Conservation (phyloP, 1,139 yeast genomes). For the Yamadazyma oceani region DNA sequence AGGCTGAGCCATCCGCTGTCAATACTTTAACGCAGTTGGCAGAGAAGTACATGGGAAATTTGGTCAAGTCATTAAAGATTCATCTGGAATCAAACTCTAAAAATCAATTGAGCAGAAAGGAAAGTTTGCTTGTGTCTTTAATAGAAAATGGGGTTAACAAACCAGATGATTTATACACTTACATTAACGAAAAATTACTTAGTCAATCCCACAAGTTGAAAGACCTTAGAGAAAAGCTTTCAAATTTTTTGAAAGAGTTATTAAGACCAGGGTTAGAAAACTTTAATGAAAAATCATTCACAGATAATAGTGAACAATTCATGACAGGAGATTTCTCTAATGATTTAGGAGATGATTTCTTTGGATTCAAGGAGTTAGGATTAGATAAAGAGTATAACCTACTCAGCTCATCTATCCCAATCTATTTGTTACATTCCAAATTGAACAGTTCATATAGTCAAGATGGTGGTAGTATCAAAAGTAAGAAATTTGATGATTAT, state of each 20-base stretch:
- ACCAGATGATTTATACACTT: constrained; percentile 73
- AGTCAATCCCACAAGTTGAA: constrained; percentile 68
- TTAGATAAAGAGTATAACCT: constrained; percentile 91
- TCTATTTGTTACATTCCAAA: constrained; percentile 81
- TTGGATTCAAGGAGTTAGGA: constrained; percentile 93
- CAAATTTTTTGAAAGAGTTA: constrained; percentile 75
- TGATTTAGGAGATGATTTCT: constrained; percentile 93
- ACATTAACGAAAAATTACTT: constrained; percentile 69
- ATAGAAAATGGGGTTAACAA: constrained; percentile 83
- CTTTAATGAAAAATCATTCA: constrained; percentile 73
- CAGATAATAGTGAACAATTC: constrained; percentile 90
- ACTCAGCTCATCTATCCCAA: constrained; percentile 81
- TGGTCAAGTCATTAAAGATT: constrained; percentile 67
- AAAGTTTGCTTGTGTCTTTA: constrained; percentile 60
- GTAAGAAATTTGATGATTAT: constrained; percentile 62
- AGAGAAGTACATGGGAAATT: constrained; percentile 71
- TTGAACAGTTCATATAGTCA: constrained; percentile 53
- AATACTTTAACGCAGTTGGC: constrained; percentile 83
- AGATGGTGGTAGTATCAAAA: constrained; percentile 44
- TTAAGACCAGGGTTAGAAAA: constrained; percentile 82
- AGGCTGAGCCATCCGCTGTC: constrained; percentile 74
- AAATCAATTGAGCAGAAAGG: constrained; percentile 42
- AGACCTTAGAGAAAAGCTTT: constrained; percentile 67
- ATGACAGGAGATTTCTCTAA: constrained; percentile 91
- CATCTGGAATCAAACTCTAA: constrained; percentile 67